Evolutionary conservation across 768 basidiomycete species (phyloP).

Genomic region (Collybia nuda): DNA sequence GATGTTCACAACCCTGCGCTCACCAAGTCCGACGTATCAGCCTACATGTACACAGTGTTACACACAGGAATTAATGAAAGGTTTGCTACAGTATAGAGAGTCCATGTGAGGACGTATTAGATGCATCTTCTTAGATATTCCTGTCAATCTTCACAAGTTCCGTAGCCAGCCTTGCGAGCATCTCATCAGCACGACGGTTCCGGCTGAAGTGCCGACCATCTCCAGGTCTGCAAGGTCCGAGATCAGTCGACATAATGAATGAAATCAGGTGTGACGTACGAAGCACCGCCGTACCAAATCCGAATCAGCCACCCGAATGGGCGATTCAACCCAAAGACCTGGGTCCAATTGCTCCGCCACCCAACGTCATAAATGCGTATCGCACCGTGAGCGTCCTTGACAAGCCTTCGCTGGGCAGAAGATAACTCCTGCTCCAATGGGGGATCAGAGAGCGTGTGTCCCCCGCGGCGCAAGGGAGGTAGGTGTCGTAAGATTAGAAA

Average conservation of each 20-base stretch:
- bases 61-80: too few species aligned
- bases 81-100: too few species aligned
- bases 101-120: too few species aligned
- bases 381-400: slow-evolving; percentile 59
- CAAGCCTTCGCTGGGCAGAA: slow-evolving; percentile 59
- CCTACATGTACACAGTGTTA: too few species aligned
- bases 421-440: slow-evolving; percentile 74
- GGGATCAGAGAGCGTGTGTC: slow-evolving; percentile 59
- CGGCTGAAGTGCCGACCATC: slow-evolving; percentile 69
- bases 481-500: slow-evolving; percentile 73
- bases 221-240: slow-evolving; percentile 43
- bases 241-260: background rate
- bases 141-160: slow-evolving; percentile 61
- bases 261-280: slow-evolving; percentile 41
- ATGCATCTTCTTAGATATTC: slow-evolving; percentile 20
- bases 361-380: slow-evolving; percentile 75
- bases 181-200: slow-evolving; percentile 65
- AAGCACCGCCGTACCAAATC: slow-evolving; percentile 59
- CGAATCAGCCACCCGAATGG: slow-evolving; percentile 53
- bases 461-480: slow-evolving; percentile 56
- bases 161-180: slow-evolving; percentile 63
- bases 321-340: slow-evolving; percentile 62
- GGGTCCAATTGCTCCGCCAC: slow-evolving; percentile 66
- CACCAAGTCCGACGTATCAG: too few species aligned
- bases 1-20: slow-evolving; percentile 3